A percentile compares a stretch with the other conserved stretches of the same genome.
Evolutionary conservation across 441 rosid genomes (phyloP).

Genomic region (Sinapis alba): DNA sequence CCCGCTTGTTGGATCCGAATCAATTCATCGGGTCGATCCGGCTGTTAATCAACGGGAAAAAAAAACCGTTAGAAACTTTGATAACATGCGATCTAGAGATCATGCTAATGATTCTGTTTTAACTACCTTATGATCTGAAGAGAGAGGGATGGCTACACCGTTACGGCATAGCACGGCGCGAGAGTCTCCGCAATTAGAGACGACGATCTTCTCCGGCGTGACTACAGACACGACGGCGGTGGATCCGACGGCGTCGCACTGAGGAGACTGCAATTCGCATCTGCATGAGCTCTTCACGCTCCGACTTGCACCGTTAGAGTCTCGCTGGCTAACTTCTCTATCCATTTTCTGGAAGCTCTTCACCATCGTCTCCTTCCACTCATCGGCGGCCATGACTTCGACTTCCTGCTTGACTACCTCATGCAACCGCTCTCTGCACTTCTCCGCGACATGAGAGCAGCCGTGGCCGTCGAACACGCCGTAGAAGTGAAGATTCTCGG

Average conservation of each 20-base stretch:
- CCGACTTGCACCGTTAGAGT: constrained; percentile 22
- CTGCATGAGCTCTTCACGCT: constrained; percentile 50
- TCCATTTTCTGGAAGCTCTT: constrained; percentile 73
- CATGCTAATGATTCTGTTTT: background rate
- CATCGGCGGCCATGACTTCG: constrained; percentile 36
- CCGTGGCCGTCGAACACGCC: constrained; percentile 96
- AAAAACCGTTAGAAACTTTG: background rate
- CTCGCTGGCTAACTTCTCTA: constrained; percentile 51
- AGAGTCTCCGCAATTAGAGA: constrained; percentile 91
- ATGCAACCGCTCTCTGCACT: constrained; percentile 78
- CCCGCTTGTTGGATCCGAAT: constrained; percentile 74
- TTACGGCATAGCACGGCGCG: constrained; percentile 87
- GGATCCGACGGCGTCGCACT: constrained; percentile 92
- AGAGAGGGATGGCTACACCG: constrained; percentile 74
- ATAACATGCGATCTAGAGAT: background rate
- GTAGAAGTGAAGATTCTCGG: constrained; percentile 51
- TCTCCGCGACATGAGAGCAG: constrained; percentile 95
- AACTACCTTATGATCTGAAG: constrained; percentile 84
- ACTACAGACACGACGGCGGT: constrained; percentile 84
- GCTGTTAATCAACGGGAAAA: constrained; percentile 49
- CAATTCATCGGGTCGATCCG: constrained; percentile 92
- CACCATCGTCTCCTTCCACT: constrained; percentile 71
- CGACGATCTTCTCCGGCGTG: constrained; percentile 66
- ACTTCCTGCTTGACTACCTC: constrained; percentile 65
- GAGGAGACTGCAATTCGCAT: constrained; percentile 82